Conservation (phyloP, 2,329 filamentous ascomycete species). For the Aspergillus pseudonomiae region DNA sequence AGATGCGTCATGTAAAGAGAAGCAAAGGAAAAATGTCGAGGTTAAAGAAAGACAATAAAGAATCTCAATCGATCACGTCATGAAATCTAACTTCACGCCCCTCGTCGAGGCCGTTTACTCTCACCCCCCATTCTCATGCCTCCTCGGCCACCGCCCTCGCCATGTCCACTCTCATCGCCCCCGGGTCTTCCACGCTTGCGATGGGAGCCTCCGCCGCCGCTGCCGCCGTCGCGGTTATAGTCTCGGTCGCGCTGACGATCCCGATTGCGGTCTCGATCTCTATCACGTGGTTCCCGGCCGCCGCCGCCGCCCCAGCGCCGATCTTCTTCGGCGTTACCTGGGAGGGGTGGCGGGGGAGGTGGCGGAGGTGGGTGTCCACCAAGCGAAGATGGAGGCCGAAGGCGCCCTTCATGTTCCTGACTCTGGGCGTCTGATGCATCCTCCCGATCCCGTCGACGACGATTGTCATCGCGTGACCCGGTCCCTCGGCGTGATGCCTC, state of each 20-base stretch:
- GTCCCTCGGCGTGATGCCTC: conserved; percentile 36
- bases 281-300: conserved; percentile 38
- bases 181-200: conserved; percentile 44
- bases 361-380: conserved; percentile 33
- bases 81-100: conserved; percentile 28
- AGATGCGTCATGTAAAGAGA: conserved; percentile 16
- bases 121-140: conserved; percentile 45
- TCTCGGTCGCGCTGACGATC: conserved; percentile 39
- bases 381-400: conserved; percentile 37
- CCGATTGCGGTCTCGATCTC: conserved; percentile 39
- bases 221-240: conserved; percentile 31
- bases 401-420: conserved; percentile 37
- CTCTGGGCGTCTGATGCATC: conserved; percentile 28
- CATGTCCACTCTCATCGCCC: conserved; percentile 34
- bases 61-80: neutral
- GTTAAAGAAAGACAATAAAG: conserved; percentile 14
- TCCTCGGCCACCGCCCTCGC: conserved; percentile 33
- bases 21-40: conserved; percentile 15
- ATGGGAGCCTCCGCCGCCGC: conserved; percentile 30
- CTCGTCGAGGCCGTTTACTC: conserved; percentile 46
- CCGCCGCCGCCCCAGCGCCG: conserved; percentile 37
- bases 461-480: conserved; percentile 37
- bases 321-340: conserved; percentile 31
- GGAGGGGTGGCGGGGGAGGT: conserved; percentile 32
- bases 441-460: conserved; percentile 41